Base-by-base conservation (phyloP, 768 basidiomycete species). In the Agaricus sinodeliciosus region DNA sequence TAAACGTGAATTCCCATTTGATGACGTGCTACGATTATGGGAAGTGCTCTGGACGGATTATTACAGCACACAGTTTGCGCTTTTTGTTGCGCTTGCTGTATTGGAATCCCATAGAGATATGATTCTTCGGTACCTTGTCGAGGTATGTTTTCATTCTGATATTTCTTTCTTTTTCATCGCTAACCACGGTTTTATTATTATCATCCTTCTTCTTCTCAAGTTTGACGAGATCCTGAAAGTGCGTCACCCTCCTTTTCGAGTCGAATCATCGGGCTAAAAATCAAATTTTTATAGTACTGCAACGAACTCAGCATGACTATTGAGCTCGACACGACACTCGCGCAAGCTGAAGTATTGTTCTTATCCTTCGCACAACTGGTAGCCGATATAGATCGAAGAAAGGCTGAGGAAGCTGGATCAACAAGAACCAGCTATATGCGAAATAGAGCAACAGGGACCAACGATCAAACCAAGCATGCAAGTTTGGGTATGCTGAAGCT, bases 291-390 rank as follows among this genome's bases (percentile, higher is more conserved):
- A 31, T 59, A 87, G 85, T 96, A 94, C 61, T 91, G 90, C 73
- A 95, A 94, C 63, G 91, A 95, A 60, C 81, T 95, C 56, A 90
- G 87, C 69, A 92, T 92, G 86, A 91, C 93, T 48, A 95, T 99
- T 59, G 96, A 98, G 65, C 80, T 98, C n/a, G 88, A 96, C 65
- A 83, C 86, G 0, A 95, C 96, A 16, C 79, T 99, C 8, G 87
- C 92, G 0, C 96, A 98, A 69, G 96, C 95, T 9, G 96, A 99
- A 68, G 94, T 98, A 13, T 78, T 99, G 18, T 98, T 91, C 76
- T 77, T 95, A 2, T 93, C 93, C 1, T 97, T 96, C 72, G 74
- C 84, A 11, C 86, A 90, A 61, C 70, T 96, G 18, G 85, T 97
- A 18, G 87, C 87, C 9, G 93, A 95, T 65, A 82, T 95, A 60